Evolutionary conservation across 2,329 filamentous ascomycete genomes (phyloP).

Genomic region (Lasiodiplodia gonubiensis): DNA sequence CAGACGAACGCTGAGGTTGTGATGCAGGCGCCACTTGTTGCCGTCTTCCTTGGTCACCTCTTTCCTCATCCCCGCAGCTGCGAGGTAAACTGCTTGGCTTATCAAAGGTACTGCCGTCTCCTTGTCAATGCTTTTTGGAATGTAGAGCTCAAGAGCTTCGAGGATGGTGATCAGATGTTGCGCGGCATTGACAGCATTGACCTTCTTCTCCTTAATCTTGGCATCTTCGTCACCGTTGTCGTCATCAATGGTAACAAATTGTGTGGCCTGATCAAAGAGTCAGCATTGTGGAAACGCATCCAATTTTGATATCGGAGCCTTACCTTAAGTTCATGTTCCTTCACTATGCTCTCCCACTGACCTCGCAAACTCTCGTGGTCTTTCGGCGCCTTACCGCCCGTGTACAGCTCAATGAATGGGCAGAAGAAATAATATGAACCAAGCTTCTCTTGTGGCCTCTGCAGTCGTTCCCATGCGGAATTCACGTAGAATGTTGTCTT

Average conservation of each 20-base stretch:
- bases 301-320: neutral
- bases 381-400: neutral
- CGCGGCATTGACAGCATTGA: neutral
- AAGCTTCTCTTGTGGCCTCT: neutral
- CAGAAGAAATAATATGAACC: neutral
- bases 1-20: constrained; percentile 2
- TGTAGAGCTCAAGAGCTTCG: neutral
- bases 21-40: neutral
- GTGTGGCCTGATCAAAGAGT: neutral
- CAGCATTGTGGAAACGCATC: neutral
- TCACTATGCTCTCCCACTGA: neutral
- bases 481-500: constrained; percentile 9
- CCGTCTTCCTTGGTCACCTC: neutral
- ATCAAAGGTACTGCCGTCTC: neutral
- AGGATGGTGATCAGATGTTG: constrained; percentile 2
- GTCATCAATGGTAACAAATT: neutral
- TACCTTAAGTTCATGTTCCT: neutral
- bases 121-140: neutral
- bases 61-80: neutral
- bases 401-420: constrained; percentile 2
- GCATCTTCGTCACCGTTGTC: neutral
- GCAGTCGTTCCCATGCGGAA: neutral
- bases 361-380: neutral
- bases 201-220: no score
- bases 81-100: neutral